Evolutionary conservation across 1,139 yeast genomes (phyloP).

Genomic region (Pneumocystis sp.): DNA sequence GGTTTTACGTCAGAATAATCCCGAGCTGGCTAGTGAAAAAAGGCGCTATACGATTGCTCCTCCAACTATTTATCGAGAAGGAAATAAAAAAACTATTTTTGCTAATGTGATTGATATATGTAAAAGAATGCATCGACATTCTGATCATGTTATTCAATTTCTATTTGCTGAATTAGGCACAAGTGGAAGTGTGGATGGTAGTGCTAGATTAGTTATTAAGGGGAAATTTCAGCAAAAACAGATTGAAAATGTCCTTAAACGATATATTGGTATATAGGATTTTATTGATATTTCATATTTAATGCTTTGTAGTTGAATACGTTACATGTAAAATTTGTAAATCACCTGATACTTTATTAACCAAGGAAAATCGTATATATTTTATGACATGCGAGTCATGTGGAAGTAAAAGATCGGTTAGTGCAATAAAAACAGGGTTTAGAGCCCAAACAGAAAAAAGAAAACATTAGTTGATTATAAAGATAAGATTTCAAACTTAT

Average conservation of each 20-base stretch:
- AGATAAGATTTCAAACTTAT: slow-evolving; percentile 15
- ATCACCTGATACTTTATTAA: slow-evolving; percentile 89
- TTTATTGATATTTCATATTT: neutral
- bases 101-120: slow-evolving; percentile 92
- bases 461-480: slow-evolving; percentile 13
- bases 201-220: slow-evolving; percentile 86
- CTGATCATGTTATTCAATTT: slow-evolving; percentile 93
- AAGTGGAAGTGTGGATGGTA: slow-evolving; percentile 96
- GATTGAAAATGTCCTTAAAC: slow-evolving; percentile 88
- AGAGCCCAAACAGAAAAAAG: slow-evolving; percentile 47
- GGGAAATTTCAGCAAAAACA: slow-evolving; percentile 98
- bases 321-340: slow-evolving; percentile 98
- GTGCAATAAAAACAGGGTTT: slow-evolving; percentile 98
- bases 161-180: slow-evolving; percentile 98
- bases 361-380: slow-evolving; percentile 94
- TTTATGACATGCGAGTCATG: slow-evolving; percentile 96
- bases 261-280: slow-evolving; percentile 35
- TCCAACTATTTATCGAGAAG: slow-evolving; percentile 93
- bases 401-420: slow-evolving; percentile 93
- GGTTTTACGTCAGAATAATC: slow-evolving; percentile 81
- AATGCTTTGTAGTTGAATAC: slow-evolving; percentile 44
- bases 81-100: slow-evolving; percentile 88
- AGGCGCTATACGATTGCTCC: slow-evolving; percentile 95
- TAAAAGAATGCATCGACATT: slow-evolving; percentile 85
- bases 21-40: slow-evolving; percentile 92